Conservation (phyloP, 129 eudicot species). For the Tagetes patula region DNA sequence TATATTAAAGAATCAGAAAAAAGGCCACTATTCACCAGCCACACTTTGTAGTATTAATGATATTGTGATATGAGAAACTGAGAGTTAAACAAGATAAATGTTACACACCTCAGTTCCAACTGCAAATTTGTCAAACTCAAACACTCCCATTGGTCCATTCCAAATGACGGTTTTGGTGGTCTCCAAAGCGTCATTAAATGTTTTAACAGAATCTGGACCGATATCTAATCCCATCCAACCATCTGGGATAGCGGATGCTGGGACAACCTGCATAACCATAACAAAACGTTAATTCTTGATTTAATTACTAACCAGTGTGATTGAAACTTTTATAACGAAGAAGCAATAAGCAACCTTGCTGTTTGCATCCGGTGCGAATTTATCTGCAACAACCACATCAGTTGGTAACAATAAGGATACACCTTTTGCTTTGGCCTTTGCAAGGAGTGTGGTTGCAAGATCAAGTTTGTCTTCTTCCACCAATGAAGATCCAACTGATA, state of each 20-base stretch:
- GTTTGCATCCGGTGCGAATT: conserved; percentile 68
- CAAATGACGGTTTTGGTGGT: conserved; percentile 57
- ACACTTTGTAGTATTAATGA: too few species aligned
- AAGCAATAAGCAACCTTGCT: conserved; percentile 49
- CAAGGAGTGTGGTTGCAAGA: conserved; percentile 60
- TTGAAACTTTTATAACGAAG: background rate
- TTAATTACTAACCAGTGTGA: background rate
- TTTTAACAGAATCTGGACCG: conserved; percentile 66
- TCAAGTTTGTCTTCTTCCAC: conserved; percentile 67
- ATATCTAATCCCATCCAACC: conserved; percentile 82
- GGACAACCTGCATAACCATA: conserved; percentile 42
- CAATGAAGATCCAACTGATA: conserved; percentile 55
- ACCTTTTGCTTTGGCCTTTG: conserved; percentile 62
- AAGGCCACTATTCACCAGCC: too few species aligned
- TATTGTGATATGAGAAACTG: background rate
- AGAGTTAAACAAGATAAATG: conserved; percentile 3
- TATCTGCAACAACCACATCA: conserved; percentile 63
- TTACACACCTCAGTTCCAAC: conserved; percentile 66
- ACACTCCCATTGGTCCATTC: conserved; percentile 70
- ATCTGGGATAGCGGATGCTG: conserved; percentile 63
- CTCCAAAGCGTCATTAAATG: conserved; percentile 63
- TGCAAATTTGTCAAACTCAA: conserved; percentile 59
- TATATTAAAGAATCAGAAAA: too few species aligned
- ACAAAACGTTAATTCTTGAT: background rate
- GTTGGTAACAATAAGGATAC: conserved; percentile 56